These are phyloP conservation scores for Neurospora hispaniola DNA, from an alignment of 495 filamentous ascomycete species.

Conservation along the genomic window DNA sequence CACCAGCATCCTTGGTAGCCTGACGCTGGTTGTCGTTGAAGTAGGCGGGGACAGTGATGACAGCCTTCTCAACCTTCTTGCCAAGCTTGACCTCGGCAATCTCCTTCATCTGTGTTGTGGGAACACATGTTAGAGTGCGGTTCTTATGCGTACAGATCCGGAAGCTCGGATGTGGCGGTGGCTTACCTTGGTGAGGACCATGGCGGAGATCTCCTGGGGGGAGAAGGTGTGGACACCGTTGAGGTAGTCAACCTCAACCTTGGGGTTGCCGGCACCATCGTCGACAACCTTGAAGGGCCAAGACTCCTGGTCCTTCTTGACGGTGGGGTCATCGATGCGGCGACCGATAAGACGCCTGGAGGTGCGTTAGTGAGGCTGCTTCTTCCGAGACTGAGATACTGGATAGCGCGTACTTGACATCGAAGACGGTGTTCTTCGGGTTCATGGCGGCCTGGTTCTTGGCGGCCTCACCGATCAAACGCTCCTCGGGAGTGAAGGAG, in stretches of 20 bases:
- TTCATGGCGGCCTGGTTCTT: conserved; percentile 99
- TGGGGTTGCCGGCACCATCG: conserved; percentile 67
- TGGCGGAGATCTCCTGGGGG: conserved; percentile 94
- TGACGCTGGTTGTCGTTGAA: conserved; percentile 99
- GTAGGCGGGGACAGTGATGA: conserved; percentile 97
- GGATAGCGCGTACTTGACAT: conserved; percentile 58
- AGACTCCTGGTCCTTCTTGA: conserved; percentile 95
- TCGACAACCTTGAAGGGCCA: conserved; percentile 98
- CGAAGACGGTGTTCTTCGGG: conserved; percentile 94
- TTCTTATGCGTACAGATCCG: neutral
- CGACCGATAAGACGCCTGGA: conserved; percentile 84
- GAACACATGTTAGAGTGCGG: neutral
- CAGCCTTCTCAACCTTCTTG: conserved; percentile 94
- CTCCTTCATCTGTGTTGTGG: conserved; percentile 72
- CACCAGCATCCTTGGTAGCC: conserved; percentile 97
- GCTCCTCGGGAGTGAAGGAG: conserved; percentile 96
- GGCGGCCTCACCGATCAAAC: conserved; percentile 95
- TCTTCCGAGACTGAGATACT: neutral
- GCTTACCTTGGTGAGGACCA: conserved; percentile 79
- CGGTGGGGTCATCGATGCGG: conserved; percentile 85
- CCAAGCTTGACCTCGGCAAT: conserved; percentile 94
- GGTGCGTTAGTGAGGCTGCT: conserved; percentile 16
- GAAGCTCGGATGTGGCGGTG: neutral
- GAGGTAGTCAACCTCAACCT: conserved; percentile 93
- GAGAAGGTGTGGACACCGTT: conserved; percentile 91